Evolutionary conservation across 1,284 basidiomycete species (phyloP), one percentile per base, ranked within the genome.

Genomic region (Meira nashicola): DNA sequence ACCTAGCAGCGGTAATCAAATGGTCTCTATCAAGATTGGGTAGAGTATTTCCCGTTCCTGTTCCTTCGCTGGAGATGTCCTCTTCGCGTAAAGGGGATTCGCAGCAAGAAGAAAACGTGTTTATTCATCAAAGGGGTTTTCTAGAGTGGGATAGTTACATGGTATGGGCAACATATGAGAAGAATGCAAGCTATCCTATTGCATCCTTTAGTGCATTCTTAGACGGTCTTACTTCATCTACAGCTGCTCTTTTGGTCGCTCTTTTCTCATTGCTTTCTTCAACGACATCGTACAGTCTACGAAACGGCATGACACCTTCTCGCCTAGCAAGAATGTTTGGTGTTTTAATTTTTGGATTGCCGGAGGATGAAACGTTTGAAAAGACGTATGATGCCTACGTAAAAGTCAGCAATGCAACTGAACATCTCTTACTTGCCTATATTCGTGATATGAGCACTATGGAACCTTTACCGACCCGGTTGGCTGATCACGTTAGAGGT

Each of bases 301-400:
- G 71, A 66, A 78, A 77, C 57, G 74, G 73, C 47, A 78, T 77
- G 74, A 71, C 73, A 52, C 74, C 76, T 5, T 66, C 67, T 23
- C 63, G 65, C 57, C 59, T 78, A 4, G 59, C 60, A 47, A 71
- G 73, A 48, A 60, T 66, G 47, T 74, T 78, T 50, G 74, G 76
- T 10, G 49, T 62, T 23, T 53, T 76, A 46, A 58, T 78, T 33
- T 78, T 78, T 47, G 76, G 76, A 2, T 52, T 77, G 46, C 76
- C 76, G 0, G 76, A 78, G 41, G 76, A 78, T 57, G 76, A 75
- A 41, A 66, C 68, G 9, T 78, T 78, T 47, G 65, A 63, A 1
- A 59, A 70, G 7, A 78, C 76, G 23, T 78, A 78, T 56, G 67
- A 71, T 38, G 68, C 68, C 4, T 78, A 63, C 25, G 61, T 74